Conservation (phyloP, 495 filamentous ascomycete species). For the Penicillium diatomitis region DNA sequence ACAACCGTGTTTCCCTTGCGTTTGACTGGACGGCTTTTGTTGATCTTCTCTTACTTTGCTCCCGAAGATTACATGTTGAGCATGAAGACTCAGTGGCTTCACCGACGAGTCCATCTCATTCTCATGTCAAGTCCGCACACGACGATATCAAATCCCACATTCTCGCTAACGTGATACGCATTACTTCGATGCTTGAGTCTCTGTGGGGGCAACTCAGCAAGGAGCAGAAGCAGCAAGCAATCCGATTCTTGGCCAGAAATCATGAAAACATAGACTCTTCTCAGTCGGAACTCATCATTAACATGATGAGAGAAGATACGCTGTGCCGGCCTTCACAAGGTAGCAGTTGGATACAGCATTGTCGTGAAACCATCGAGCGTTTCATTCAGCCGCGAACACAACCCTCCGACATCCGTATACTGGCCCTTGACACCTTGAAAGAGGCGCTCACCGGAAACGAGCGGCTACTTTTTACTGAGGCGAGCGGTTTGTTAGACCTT, state of each 20-base stretch:
- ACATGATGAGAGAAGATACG: slow-evolving; percentile 29
- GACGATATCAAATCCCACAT: slow-evolving; percentile 34
- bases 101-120: slow-evolving; percentile 13
- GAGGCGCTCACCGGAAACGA: slow-evolving; percentile 52
- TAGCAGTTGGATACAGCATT: slow-evolving; percentile 55
- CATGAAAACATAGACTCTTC: slow-evolving; percentile 33
- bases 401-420: slow-evolving; percentile 55
- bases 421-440: slow-evolving; percentile 56
- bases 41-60: slow-evolving; percentile 54
- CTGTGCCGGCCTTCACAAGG: slow-evolving; percentile 62
- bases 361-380: slow-evolving; percentile 49
- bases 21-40: slow-evolving; percentile 26
- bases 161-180: slow-evolving; percentile 28
- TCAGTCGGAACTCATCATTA: slow-evolving; percentile 35
- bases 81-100: slow-evolving; percentile 11
- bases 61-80: slow-evolving; percentile 43
- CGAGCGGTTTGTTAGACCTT: slow-evolving; percentile 29
- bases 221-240: slow-evolving; percentile 29
- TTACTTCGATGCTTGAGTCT: slow-evolving; percentile 30
- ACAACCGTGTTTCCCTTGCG: slow-evolving; percentile 23
- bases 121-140: slow-evolving; percentile 14
- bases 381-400: slow-evolving; percentile 59
- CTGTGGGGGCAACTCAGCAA: slow-evolving; percentile 33
- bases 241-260: slow-evolving; percentile 30
- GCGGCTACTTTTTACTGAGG: slow-evolving; percentile 23